Evolutionary conservation across 179 eudicot genomes (phyloP), one percentile per base, ranked within the genome.

Genomic region (Amaranthus tricolor): DNA sequence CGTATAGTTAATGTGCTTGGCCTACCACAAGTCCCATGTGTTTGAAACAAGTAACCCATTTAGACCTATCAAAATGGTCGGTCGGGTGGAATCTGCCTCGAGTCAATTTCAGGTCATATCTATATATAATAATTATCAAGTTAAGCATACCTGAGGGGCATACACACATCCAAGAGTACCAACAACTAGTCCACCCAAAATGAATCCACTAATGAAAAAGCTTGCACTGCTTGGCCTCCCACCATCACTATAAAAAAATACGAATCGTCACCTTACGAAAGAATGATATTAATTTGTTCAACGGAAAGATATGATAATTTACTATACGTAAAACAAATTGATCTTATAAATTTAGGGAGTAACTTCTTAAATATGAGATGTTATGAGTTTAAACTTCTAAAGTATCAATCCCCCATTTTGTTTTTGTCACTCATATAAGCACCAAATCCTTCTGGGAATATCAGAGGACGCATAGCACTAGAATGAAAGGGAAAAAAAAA

Each of bases 161-260:
- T 82, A 92, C 31, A 89, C 85, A 74, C 89, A 86, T 59, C 90
- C 91, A 52, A 94, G 87, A 55, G 97, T 79, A 40, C 96, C 98
- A 80, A 90, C 91, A 62, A 92, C 76, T 68, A 94, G 64, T 80
- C 98, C 98, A 80, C 97, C 98, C 79, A 94, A 74, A 49, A 92
- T 81, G 81, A 89, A 89, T 59, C 95, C 97, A 62, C 95, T 84
- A 71, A 93, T 67, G 61, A 94, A 94, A 59, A 68, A 50, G 76
- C 86, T 66, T 56, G 87, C 83, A 73, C 83, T 80, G 73, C 85
- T 81, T 75, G 90, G 55, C 73, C 89, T 85, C 76, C 86, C 90
- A 65, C 77, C 86, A 80, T 90, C 89, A 76, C 96, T 88, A 80
- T 77, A 65, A 83, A 48, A 72, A 70, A 47, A 9, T 69, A 71